Conservation (phyloP, 176 grass and related monocot species). For the Pharus latifolius region DNA sequence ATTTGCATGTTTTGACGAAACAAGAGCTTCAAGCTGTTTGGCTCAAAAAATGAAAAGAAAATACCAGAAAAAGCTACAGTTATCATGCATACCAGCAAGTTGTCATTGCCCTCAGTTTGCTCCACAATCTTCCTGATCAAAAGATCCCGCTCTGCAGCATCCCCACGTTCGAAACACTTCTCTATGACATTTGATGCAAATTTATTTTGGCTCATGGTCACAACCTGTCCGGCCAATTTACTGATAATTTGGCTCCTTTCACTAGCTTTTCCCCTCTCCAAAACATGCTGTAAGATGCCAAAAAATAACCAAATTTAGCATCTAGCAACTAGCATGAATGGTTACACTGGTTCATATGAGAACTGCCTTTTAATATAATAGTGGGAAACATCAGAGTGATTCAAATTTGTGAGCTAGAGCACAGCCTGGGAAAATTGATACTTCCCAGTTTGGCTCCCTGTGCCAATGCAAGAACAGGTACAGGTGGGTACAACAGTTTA, state of each 20-base stretch:
- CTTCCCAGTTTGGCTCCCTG: neutral
- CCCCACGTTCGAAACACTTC: slow-evolving; percentile 83
- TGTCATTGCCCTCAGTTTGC: slow-evolving; percentile 87
- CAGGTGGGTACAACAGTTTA: neutral
- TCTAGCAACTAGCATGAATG: neutral
- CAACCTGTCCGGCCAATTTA: slow-evolving; percentile 68
- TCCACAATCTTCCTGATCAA: slow-evolving; percentile 70
- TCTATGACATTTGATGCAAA: slow-evolving; percentile 95
- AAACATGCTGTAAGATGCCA: slow-evolving; percentile 45
- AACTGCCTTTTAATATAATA: too few species aligned
- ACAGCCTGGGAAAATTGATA: too few species aligned
- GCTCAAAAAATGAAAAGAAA: neutral
- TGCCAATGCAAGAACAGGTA: neutral
- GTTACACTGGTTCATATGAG: neutral
- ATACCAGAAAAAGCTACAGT: neutral
- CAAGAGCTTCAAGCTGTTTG: neutral
- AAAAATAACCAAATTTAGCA: neutral
- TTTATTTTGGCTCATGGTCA: slow-evolving; percentile 97
- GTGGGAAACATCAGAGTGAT: neutral
- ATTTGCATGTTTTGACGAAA: neutral
- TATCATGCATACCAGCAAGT: slow-evolving; percentile 54
- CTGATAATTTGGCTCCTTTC: slow-evolving; percentile 82
- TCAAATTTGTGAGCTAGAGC: neutral
- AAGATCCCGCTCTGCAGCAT: slow-evolving; percentile 47
- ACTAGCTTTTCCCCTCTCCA: slow-evolving; percentile 57